These are phyloP conservation scores for Fusarium transvaalense DNA, from an alignment of 2,329 filamentous ascomycete genomes.

Conservation along the genomic window DNA sequence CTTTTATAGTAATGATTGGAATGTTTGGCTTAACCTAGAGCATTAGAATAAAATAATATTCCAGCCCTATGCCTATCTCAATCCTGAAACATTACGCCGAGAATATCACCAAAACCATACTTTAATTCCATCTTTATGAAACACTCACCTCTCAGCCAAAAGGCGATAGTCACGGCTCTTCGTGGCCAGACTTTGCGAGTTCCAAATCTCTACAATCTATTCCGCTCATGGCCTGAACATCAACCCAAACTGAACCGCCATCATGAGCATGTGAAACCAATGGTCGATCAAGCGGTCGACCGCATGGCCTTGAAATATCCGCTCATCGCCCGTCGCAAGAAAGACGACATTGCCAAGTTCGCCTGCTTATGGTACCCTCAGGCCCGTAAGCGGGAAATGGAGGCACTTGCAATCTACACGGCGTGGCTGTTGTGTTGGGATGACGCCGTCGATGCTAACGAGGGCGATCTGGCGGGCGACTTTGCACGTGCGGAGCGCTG, in stretches of 20 bases:
- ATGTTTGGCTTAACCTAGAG: slow-evolving; percentile 28
- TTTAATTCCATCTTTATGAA: slow-evolving; percentile 29
- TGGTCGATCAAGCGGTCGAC: slow-evolving; percentile 43
- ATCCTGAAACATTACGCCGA: not conserved
- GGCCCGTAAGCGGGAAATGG: slow-evolving; percentile 31
- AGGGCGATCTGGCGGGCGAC: slow-evolving; percentile 47
- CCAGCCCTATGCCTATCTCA: not conserved
- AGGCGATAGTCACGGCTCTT: slow-evolving; percentile 40
- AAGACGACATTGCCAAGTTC: slow-evolving; percentile 50
- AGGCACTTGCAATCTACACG: slow-evolving; percentile 44
- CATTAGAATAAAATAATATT: not conserved
- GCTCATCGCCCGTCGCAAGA: slow-evolving; percentile 44
- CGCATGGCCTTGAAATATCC: slow-evolving; percentile 54
- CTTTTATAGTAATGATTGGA: too few species aligned
- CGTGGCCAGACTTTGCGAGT: slow-evolving; percentile 48
- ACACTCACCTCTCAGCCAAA: slow-evolving; percentile 36
- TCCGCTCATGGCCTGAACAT: slow-evolving; percentile 45
- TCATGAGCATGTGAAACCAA: slow-evolving; percentile 35
- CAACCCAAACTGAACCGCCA: slow-evolving; percentile 38
- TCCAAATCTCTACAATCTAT: slow-evolving; percentile 45
- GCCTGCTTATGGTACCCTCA: slow-evolving; percentile 44
- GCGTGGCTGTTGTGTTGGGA: slow-evolving; percentile 54
- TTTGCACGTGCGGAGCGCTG: slow-evolving; percentile 45
- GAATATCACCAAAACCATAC: not conserved
- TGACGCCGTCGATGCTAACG: slow-evolving; percentile 50